phyloP scores from a whole-genome alignment of 2,329 filamentous ascomycete species.

The Xylaria hypoxylon region DNA sequence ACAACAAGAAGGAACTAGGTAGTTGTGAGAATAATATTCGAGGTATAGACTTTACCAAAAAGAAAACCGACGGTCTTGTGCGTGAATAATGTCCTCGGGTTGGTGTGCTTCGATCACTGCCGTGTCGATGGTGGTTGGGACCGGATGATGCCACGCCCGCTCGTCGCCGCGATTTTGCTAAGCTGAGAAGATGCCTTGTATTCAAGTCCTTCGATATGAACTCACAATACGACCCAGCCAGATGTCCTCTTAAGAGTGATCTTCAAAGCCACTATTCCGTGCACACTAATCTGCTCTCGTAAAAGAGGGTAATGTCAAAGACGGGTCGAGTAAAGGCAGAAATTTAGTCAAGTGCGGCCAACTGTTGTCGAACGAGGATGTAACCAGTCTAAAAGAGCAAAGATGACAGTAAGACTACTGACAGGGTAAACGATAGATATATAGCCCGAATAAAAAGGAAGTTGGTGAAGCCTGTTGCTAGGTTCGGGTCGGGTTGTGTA shows the following conservation, averaged over 20 bases:
- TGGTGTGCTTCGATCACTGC: conserved; percentile 11
- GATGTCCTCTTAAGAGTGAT: conserved; percentile 9
- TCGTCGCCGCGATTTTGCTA: conserved; percentile 16
- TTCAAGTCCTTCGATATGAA: neutral
- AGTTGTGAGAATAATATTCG: conserved; percentile 11
- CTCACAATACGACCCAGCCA: conserved; percentile 17
- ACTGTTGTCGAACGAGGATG: conserved; percentile 26
- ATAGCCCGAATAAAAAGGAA: conserved; percentile 32
- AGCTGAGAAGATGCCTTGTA: conserved; percentile 8
- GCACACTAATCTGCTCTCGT: conserved; percentile 17
- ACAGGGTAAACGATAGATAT: conserved; percentile 42
- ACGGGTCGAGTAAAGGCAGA: conserved; percentile 30
- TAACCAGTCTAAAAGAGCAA: conserved; percentile 17
- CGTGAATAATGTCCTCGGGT: neutral
- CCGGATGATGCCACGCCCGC: neutral
- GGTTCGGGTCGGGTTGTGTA: conserved; percentile 51
- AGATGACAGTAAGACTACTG: conserved; percentile 22
- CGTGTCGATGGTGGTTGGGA: conserved; percentile 1
- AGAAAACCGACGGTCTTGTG: neutral
- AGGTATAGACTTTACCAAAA: conserved; percentile 9
- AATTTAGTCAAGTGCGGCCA: conserved; percentile 12
- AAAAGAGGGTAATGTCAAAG: conserved; percentile 20
- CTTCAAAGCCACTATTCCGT: conserved; percentile 9
- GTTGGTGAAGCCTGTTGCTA: conserved; percentile 42
- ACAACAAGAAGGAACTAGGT: conserved; percentile 13